A percentile compares a stretch with the other conserved stretches of the same genome.
These are phyloP conservation scores for Penicillium robsamsonii DNA, from an alignment of 495 filamentous ascomycete species.

Conservation along the genomic window DNA sequence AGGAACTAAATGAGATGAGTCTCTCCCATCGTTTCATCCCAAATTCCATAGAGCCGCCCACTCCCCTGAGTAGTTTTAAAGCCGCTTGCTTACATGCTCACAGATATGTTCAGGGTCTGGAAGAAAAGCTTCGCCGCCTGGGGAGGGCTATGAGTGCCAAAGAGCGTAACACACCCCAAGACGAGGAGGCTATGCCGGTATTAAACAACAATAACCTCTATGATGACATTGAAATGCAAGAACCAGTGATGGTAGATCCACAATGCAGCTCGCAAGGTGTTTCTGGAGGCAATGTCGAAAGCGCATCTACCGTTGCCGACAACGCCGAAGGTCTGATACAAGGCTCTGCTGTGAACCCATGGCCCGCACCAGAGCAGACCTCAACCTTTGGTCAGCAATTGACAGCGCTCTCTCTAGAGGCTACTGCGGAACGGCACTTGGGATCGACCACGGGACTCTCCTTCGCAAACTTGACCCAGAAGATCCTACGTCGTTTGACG, in stretches of 20 bases:
- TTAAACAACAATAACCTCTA: not conserved
- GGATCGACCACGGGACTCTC: slow-evolving; percentile 38
- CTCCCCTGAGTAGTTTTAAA: not conserved
- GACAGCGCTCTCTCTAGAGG: slow-evolving; percentile 36
- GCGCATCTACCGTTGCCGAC: not conserved
- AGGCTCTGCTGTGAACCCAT: slow-evolving; percentile 9
- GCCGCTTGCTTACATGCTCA: slow-evolving; percentile 4
- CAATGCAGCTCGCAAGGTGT: not conserved
- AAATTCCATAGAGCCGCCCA: not conserved
- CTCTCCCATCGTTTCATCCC: not conserved
- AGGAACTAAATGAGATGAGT: not conserved
- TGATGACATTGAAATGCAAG: not conserved
- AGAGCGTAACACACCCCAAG: not conserved
- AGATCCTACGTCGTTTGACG: slow-evolving; percentile 44
- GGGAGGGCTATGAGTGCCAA: not conserved
- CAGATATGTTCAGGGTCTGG: slow-evolving; percentile 38
- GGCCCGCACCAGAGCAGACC: slow-evolving; percentile 9
- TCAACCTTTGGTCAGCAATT: slow-evolving; percentile 32
- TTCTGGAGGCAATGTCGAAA: not conserved
- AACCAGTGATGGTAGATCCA: not conserved
- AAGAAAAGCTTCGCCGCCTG: slow-evolving; percentile 10
- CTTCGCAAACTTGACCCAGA: slow-evolving; percentile 39
- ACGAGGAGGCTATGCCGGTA: not conserved
- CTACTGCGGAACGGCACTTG: slow-evolving; percentile 39
- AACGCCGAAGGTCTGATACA: slow-evolving; percentile 15